Evolutionary conservation across 495 filamentous ascomycete species (phyloP).

Genomic region (Penicillium bialowiezense): DNA sequence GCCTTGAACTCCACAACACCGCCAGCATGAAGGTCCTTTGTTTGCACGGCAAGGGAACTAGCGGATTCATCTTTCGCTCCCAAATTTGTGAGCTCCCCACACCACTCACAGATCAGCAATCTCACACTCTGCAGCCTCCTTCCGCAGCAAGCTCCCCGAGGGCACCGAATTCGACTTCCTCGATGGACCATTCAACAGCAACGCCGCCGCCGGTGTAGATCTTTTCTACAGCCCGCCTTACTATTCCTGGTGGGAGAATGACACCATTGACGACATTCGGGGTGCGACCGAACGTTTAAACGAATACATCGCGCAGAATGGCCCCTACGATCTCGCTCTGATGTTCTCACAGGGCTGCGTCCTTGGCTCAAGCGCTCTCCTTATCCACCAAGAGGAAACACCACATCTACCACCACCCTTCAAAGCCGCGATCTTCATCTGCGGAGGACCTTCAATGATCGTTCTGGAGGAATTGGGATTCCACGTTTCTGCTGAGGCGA

Average conservation of each 20-base stretch:
- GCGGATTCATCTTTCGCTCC: slow-evolving; percentile 53
- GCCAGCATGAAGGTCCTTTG: slow-evolving; percentile 56
- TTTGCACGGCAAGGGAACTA: slow-evolving; percentile 63
- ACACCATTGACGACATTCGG: slow-evolving; percentile 33
- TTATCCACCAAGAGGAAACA: slow-evolving; percentile 36
- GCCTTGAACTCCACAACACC: background rate
- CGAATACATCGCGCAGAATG: slow-evolving; percentile 43
- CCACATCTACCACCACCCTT: slow-evolving; percentile 46
- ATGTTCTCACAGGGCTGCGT: slow-evolving; percentile 60
- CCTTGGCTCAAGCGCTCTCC: slow-evolving; percentile 44
- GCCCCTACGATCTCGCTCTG: slow-evolving; percentile 60
- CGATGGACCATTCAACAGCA: slow-evolving; percentile 45
- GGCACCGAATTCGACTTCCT: slow-evolving; percentile 54
- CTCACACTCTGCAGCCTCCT: slow-evolving; percentile 35
- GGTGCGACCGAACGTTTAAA: slow-evolving; percentile 45
- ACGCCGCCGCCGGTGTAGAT: slow-evolving; percentile 51
- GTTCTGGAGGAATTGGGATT: slow-evolving; percentile 52
- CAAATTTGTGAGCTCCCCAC: slow-evolving; percentile 47
- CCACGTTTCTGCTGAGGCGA: slow-evolving; percentile 39
- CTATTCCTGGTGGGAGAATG: slow-evolving; percentile 47
- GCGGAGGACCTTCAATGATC: slow-evolving; percentile 48
- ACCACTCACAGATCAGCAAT: slow-evolving; percentile 6
- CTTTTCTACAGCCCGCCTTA: slow-evolving; percentile 49
- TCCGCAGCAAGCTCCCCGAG: slow-evolving; percentile 35
- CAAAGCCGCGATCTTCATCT: slow-evolving; percentile 58